Evolutionary conservation across 495 filamentous ascomycete species (phyloP).

Genomic region (Parathielavia hyrcaniae): DNA sequence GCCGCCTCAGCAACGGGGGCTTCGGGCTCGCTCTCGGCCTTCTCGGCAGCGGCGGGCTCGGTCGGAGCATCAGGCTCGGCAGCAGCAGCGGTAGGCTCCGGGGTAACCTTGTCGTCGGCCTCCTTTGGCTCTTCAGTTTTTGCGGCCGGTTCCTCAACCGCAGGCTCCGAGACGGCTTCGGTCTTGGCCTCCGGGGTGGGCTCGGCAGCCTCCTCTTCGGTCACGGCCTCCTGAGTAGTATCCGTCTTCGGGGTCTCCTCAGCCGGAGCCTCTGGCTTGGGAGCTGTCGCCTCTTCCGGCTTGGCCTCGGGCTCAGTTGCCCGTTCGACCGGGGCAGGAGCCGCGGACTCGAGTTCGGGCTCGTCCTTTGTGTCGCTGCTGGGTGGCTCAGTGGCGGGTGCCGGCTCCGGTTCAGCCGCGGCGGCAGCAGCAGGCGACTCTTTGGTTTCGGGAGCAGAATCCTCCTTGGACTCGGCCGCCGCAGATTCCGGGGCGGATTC

Average conservation of each 20-base stretch:
- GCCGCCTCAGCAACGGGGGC: not conserved
- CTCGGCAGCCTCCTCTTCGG: conserved; percentile 11
- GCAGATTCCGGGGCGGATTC: conserved; percentile 3
- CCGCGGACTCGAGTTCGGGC: conserved; percentile 7
- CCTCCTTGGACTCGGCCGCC: conserved; percentile 1
- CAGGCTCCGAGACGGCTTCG: conserved; percentile 3
- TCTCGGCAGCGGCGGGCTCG: conserved; percentile 18
- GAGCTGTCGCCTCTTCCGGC: not conserved
- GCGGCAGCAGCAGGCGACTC: not conserved
- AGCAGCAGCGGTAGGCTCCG: conserved; percentile 9
- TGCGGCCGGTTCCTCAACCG: conserved; percentile 8
- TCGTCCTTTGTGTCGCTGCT: not conserved
- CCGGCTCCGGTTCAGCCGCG: not conserved
- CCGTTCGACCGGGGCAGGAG: conserved; percentile 2
- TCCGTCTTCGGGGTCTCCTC: conserved; percentile 16
- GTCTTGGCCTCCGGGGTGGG: conserved; percentile 13
- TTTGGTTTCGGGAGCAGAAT: not conserved
- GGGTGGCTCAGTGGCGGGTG: not conserved
- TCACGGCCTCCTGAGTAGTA: not conserved
- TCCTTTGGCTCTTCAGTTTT: conserved; percentile 10
- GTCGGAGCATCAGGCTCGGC: conserved; percentile 10
- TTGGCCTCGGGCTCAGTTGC: not conserved
- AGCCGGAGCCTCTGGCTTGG: conserved; percentile 12
- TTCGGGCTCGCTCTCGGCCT: conserved; percentile 16
- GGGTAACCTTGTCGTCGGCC: not conserved